Conservation (phyloP, 768 basidiomycete species). For the Pholiota microspora region DNA sequence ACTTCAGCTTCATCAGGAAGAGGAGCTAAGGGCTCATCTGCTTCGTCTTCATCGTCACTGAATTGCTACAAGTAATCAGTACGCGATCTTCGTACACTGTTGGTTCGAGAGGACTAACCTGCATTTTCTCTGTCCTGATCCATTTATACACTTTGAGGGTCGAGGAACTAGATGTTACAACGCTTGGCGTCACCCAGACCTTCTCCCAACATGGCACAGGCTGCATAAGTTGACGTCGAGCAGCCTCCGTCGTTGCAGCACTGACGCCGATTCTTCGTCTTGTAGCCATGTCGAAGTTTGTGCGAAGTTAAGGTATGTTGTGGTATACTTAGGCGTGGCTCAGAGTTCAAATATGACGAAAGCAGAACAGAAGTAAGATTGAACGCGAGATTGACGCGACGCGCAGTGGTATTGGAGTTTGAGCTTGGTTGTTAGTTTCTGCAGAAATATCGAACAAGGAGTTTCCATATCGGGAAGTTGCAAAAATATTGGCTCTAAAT, state of each 20-base stretch:
- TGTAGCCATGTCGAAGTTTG: conserved; percentile 54
- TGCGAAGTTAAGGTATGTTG: not conserved
- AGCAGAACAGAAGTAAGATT: too few relatives aligned
- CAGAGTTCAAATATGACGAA: too few relatives aligned
- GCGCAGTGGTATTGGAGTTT: not conserved
- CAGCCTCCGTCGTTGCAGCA: conserved; percentile 74
- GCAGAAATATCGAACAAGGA: too few relatives aligned
- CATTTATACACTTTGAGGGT: conserved; percentile 70
- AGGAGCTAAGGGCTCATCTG: conserved; percentile 78
- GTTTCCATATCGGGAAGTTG: not conserved
- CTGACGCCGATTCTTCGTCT: conserved; percentile 77
- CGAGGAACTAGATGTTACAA: conserved; percentile 47
- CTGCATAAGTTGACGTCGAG: conserved; percentile 83
- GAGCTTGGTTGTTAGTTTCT: too few relatives aligned
- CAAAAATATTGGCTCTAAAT: not conserved
- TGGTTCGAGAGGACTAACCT: too few relatives aligned
- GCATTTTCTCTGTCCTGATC: conserved; percentile 77
- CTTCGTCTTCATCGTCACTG: conserved; percentile 80
- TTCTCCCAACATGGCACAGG: conserved; percentile 89
- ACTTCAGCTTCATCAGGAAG: conserved; percentile 77
- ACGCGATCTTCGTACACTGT: too few relatives aligned
- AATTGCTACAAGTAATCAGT: conserved; percentile 67
- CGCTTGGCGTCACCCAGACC: conserved; percentile 63
- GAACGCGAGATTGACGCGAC: not conserved
- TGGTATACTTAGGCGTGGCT: not conserved